phyloP scores from a whole-genome alignment of 192 early-diverging fungal species.

The Coemansia sp. region DNA sequence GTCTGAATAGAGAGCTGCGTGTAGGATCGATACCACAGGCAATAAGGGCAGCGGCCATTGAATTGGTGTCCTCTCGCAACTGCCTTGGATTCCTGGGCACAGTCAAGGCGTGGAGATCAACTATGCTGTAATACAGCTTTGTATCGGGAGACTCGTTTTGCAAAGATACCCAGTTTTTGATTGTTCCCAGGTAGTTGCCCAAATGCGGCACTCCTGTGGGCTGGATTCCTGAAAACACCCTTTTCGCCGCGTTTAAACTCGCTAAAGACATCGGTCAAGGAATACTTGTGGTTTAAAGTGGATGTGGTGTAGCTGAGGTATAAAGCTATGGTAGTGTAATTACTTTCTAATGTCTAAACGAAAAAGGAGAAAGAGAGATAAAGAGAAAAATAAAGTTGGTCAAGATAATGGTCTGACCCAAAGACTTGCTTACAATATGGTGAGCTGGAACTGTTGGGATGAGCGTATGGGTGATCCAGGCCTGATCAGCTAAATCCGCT shows the following conservation, averaged over 20 bases:
- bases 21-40: constrained; percentile 81
- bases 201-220: constrained; percentile 91
- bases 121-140: constrained; percentile 70
- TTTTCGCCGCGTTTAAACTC: not conserved
- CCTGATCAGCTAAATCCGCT: too few relatives aligned
- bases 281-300: too few relatives aligned
- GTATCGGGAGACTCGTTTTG: constrained; percentile 52
- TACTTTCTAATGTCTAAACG: too few relatives aligned
- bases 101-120: constrained; percentile 90
- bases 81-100: constrained; percentile 61
- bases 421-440: too few relatives aligned
- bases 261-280: too few relatives aligned
- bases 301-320: too few relatives aligned
- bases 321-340: too few relatives aligned
- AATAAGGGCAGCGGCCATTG: constrained; percentile 74
- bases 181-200: constrained; percentile 91
- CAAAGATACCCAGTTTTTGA: constrained; percentile 79
- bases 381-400: too few relatives aligned
- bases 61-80: constrained; percentile 60
- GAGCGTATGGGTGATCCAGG: too few relatives aligned
- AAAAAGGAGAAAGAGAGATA: too few relatives aligned
- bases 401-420: too few relatives aligned
- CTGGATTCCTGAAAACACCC: constrained; percentile 85
- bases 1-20: constrained; percentile 74
- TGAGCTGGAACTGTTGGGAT: too few relatives aligned